Evolutionary conservation across 1,284 basidiomycete genomes (phyloP), one percentile per base, ranked within the genome.

Genomic region (Sporisorium exsertum): DNA sequence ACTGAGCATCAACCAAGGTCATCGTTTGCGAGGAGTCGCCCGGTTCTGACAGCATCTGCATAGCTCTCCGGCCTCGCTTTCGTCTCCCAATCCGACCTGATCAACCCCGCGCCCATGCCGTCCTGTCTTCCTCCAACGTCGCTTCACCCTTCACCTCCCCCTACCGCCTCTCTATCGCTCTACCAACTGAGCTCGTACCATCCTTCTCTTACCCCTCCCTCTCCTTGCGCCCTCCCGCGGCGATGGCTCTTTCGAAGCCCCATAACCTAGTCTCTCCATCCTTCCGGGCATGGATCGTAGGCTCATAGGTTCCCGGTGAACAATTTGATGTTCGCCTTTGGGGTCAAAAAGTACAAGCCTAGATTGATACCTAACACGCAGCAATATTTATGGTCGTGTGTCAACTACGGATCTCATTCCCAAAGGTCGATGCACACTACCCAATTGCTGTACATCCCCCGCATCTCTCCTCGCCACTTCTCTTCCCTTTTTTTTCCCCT

Each of bases 321-420:
- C 40, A 43, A 43, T 43, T 43, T 43, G 40, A 43, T 43, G 18
- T 50, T 60, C 55, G 42, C 35, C 33, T 15, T 35, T 58, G 72
- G 72, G 72, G 72, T 75, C 72, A 75, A 75, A 75, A 75, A 75
- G 72, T 70, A 26, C 15, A 63, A 75, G 72, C 72, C 72, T 70
- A 75, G 56, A 75, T 52, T n/a, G 32, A 74, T 13, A 37, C 24
- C 12, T 35, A 5, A 53, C 26, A 20, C n/a, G 13, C 18, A 56
- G 67, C 72, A 75, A 75, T 75, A 75, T 64, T 65, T 43, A 75
- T 57, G 72, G 72, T 75, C 72, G 72, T 75, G 72, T 75, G 58
- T 67, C 60, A 40, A 57, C 72, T 75, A 37, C 52, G 64, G 46
- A 22, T 42, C 35, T 46, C 20, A 33, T 20, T 43, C 72, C 72